A percentile compares a stretch with the other conserved stretches of the same genome.
phyloP scores from a whole-genome alignment of 1,284 basidiomycete genomes.

The Sphaerobolus stellatus region DNA sequence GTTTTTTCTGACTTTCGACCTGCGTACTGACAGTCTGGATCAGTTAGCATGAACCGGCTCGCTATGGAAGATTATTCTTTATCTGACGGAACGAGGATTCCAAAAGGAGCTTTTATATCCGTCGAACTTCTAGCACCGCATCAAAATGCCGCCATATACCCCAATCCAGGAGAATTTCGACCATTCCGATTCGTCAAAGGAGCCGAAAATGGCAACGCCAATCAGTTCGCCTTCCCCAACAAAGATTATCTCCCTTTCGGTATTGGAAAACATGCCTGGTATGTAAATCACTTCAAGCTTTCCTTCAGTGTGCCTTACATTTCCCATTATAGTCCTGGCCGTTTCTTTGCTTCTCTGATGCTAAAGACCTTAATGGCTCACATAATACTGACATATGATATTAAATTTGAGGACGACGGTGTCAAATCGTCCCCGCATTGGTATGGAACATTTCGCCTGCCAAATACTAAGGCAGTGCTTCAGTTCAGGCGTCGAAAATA shows the following conservation, averaged over 20 bases:
- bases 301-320: neutral
- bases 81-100: constrained; percentile 37
- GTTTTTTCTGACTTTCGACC: neutral
- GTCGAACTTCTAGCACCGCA: too few species aligned
- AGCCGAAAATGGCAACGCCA: constrained; percentile 22
- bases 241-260: constrained; percentile 10
- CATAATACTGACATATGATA: constrained; percentile 44
- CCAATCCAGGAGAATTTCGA: too few species aligned
- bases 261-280: constrained; percentile 13
- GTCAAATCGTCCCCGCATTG: too few species aligned
- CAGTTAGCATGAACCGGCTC: constrained; percentile 23
- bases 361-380: constrained; percentile 46
- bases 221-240: neutral
- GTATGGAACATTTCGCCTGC: too few species aligned
- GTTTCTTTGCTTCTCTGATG: constrained; percentile 47
- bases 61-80: constrained; percentile 39
- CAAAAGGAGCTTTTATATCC: constrained; percentile 32
- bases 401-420: constrained; percentile 38
- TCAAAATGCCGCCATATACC: too few species aligned
- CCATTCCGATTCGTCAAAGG: constrained; percentile 35
- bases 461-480: too few species aligned
- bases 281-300: neutral
- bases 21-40: neutral
- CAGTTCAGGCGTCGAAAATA: too few species aligned
- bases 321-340: constrained; percentile 33